Evolutionary conservation across 306 rosid species (phyloP).

Genomic region (Begonia fuchsioides): DNA sequence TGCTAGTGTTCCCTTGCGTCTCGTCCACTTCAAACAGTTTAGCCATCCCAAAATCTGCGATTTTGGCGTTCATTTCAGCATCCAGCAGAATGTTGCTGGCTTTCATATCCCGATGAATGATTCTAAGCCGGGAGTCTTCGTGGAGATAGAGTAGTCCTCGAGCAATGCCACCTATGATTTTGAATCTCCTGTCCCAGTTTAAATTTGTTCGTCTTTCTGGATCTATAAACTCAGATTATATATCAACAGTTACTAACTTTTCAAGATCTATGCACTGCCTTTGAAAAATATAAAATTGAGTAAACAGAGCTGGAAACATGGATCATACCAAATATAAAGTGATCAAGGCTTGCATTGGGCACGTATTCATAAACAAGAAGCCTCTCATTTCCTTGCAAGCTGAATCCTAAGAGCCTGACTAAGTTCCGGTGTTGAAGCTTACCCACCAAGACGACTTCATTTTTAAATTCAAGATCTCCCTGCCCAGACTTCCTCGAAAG

Average conservation of each 20-base stretch:
- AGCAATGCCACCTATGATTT: conserved; percentile 3
- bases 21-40: not conserved
- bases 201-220: not conserved
- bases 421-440: conserved; percentile 62
- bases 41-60: conserved; percentile 14
- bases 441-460: conserved; percentile 37
- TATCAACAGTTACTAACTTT: not conserved
- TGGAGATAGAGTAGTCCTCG: conserved; percentile 1
- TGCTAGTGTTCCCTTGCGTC: not conserved
- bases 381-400: too few relatives aligned
- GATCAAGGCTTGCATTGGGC: too few relatives aligned
- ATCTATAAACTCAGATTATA: not conserved
- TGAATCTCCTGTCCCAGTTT: too few relatives aligned
- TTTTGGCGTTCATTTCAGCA: conserved; percentile 5
- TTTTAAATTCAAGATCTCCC: conserved; percentile 47
- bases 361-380: too few relatives aligned
- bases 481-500: conserved; percentile 46
- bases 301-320: too few relatives aligned
- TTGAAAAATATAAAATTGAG: too few relatives aligned
- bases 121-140: conserved; percentile 16
- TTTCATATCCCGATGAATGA: too few relatives aligned
- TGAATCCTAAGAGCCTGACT: conserved; percentile 26
- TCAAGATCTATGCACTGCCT: too few relatives aligned
- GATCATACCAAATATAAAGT: too few relatives aligned
- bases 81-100: conserved; percentile 40